Evolutionary conservation across 208 protist species (phyloP).

Genomic region (Borovskyia barvae): DNA sequence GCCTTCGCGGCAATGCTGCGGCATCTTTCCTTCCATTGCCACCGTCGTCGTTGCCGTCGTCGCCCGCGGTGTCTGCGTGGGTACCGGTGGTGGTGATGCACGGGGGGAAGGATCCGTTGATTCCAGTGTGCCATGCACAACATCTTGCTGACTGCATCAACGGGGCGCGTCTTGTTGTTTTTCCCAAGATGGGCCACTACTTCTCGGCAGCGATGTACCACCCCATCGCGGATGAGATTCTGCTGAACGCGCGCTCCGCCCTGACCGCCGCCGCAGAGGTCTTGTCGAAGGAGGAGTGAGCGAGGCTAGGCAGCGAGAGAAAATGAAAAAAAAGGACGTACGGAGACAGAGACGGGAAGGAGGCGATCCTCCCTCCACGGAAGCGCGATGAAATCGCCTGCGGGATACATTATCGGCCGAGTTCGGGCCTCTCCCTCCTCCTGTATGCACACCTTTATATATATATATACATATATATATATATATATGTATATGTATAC

Average conservation of each 20-base stretch:
- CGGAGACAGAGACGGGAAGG: too few relatives aligned
- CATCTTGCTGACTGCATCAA: conserved; percentile 53
- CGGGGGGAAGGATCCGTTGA: conserved; percentile 64
- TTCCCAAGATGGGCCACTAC: conserved; percentile 81
- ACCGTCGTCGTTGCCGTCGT: conserved; percentile 24
- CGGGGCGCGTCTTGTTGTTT: conserved; percentile 44
- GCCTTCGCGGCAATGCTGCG: conserved; percentile 34
- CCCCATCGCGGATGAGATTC: conserved; percentile 42
- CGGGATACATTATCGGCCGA: too few relatives aligned
- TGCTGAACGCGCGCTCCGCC: conserved; percentile 33
- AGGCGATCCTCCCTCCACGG: too few relatives aligned
- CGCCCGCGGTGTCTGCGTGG: conserved; percentile 16
- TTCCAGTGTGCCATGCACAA: conserved; percentile 50
- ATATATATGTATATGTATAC: too few relatives aligned
- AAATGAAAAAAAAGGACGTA: too few relatives aligned
- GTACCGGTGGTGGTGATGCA: conserved; percentile 70
- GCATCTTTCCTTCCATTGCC: not conserved
- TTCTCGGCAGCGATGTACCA: conserved; percentile 44
- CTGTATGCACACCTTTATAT: too few relatives aligned
- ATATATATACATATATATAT: too few relatives aligned
- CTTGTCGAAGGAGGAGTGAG: too few relatives aligned
- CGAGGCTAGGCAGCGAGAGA: too few relatives aligned
- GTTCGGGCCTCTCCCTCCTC: too few relatives aligned
- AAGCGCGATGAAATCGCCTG: too few relatives aligned
- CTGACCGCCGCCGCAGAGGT: not conserved